phyloP scores from a whole-genome alignment of 441 rosid genomes.

The Biscutella laevigata region DNA sequence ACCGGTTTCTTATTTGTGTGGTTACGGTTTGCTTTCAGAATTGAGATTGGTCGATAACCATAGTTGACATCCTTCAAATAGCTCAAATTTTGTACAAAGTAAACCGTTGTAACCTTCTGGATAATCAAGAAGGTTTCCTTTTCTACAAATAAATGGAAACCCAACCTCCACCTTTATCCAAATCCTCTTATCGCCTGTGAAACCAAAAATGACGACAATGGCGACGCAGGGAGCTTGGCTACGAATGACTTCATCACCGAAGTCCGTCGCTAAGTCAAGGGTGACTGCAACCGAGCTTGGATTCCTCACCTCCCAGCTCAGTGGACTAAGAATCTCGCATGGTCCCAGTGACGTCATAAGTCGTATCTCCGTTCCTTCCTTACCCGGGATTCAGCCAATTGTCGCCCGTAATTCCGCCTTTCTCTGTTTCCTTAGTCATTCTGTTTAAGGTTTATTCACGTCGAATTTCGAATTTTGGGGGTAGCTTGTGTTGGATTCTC shows the following conservation, averaged over 20 bases:
- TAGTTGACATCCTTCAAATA: too few species aligned
- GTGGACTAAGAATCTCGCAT: constrained; percentile 53
- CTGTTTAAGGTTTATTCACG: too few species aligned
- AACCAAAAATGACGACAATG: constrained; percentile 28
- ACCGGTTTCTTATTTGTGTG: too few species aligned
- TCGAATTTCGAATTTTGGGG: neutral
- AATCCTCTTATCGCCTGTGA: neutral
- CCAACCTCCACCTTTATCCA: constrained; percentile 25
- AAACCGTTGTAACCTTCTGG: too few species aligned
- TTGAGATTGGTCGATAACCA: too few species aligned
- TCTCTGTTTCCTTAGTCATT: too few species aligned
- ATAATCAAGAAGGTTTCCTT: neutral
- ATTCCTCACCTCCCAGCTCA: constrained; percentile 53
- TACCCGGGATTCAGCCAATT: constrained; percentile 44
- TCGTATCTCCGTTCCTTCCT: constrained; percentile 32
- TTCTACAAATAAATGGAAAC: neutral
- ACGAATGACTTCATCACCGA: constrained; percentile 22
- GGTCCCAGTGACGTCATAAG: constrained; percentile 12
- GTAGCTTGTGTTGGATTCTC: neutral
- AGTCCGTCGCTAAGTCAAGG: constrained; percentile 15
- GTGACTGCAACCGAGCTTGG: constrained; percentile 33
- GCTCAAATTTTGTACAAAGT: too few species aligned
- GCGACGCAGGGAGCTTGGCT: constrained; percentile 36
- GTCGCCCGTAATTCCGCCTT: constrained; percentile 51
- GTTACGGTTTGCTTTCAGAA: neutral